Base-by-base conservation (phyloP, 495 filamentous ascomycete genomes). In the Annulohypoxylon nitens region DNA sequence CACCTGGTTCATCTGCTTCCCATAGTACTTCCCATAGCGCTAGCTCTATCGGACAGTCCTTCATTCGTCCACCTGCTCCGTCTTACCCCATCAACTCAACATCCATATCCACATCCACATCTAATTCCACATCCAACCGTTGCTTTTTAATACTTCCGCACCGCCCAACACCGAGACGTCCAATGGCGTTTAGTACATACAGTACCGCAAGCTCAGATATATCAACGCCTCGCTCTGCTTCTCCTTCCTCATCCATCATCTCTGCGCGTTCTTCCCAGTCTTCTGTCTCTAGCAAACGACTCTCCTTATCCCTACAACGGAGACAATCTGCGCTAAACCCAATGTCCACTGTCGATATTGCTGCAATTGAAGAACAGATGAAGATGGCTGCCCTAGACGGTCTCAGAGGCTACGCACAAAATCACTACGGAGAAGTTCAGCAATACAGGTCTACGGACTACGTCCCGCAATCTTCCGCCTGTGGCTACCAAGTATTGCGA, bases 401-500 rank as follows among this genome's bases (percentile, higher is more conserved):
- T 11, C 78, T 87, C 43, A 81, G 82, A 64, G 86, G 86, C 45
- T 88, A 88, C 78, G 73, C 80, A 67, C 83, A 85, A 69, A 83
- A 85, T 63, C 78, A 82, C 78, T 87, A 84, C 59, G 81, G 80
- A 60, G 82, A 84, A 70, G 84, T 88, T 43, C 80, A 84, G 63
- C 86, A 88, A 71, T 80, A 83, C 65, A 73, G 78, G 51, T 69
- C 77, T 43, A 87, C 86, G 18, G 83, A 89, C 64, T 87, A 88
- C 67, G 58, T 86, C 47, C 63, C 81, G 33, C 71, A 86, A 73
- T 78, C 78, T 54, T 77, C 81, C 67, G 87, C 87, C 58, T 80
- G 79, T 69, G 87, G 86, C 53, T 88, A 88, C 73, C 87, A 89
- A 78, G 78, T 89, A 14, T 80, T 89, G 16, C 78, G 84, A 48